Percentiles rank a stretch among this genome's conserved stretches.
Evolutionary conservation across 2,329 filamentous ascomycete genomes (phyloP).

Genomic region (Fusarium lyarnte): DNA sequence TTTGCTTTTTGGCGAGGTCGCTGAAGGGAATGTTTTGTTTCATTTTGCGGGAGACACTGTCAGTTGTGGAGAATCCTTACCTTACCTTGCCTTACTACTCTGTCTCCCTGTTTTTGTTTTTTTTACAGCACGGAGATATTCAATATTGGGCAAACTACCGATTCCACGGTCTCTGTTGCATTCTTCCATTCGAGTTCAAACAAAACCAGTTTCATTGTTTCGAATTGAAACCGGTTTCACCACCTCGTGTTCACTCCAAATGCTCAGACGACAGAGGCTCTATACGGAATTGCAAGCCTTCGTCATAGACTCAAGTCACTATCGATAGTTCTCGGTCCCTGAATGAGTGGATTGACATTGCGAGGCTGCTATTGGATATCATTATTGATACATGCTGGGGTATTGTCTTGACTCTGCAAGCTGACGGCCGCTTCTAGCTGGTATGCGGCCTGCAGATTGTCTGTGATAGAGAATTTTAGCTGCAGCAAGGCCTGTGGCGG

Average conservation of each 20-base stretch:
- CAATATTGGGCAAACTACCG: background rate
- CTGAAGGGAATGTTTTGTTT: slow-evolving; percentile 31
- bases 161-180: slow-evolving; percentile 8
- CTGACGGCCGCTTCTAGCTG: slow-evolving; percentile 1
- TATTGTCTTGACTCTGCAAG: slow-evolving; percentile 20
- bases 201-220: slow-evolving; percentile 15
- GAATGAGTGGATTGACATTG: background rate
- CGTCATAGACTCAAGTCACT: background rate
- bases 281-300: background rate
- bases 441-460: slow-evolving; percentile 4
- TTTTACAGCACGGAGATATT: background rate
- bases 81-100: background rate
- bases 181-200: slow-evolving; percentile 1
- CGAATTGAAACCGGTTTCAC: slow-evolving; percentile 24
- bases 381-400: slow-evolving; percentile 6
- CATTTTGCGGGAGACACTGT: slow-evolving; percentile 17
- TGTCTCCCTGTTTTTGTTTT: slow-evolving; percentile 5
- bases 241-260: background rate
- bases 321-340: background rate
- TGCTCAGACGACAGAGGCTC: background rate
- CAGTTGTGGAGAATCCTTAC: slow-evolving; percentile 20
- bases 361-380: slow-evolving; percentile 21
- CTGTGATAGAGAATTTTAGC: slow-evolving; percentile 17
- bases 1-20: slow-evolving; percentile 23
- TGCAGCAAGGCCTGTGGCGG: slow-evolving; percentile 8